phyloP scores from a whole-genome alignment of 2,329 filamentous ascomycete genomes.

The Orbilia oligospora region DNA sequence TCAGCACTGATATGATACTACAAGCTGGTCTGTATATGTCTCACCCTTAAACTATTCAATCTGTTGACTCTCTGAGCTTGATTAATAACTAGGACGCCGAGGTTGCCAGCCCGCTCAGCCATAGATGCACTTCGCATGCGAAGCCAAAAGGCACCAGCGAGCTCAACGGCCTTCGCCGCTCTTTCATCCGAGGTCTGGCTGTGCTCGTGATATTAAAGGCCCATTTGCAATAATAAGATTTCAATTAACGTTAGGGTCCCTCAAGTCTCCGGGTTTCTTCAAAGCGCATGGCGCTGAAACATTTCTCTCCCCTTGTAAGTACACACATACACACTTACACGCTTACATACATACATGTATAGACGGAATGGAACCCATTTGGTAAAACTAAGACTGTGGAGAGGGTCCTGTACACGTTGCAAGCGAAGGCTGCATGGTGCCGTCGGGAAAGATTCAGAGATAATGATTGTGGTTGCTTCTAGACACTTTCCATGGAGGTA shows the following conservation, averaged over 20 bases:
- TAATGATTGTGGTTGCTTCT: slow-evolving; percentile 12
- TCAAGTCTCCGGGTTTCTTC: slow-evolving; percentile 23
- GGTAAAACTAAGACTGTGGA: slow-evolving; percentile 21
- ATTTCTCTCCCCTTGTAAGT: slow-evolving; percentile 12
- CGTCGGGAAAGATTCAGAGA: slow-evolving; percentile 50
- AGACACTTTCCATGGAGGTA: slow-evolving; percentile 12
- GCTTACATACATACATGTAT: not conserved
- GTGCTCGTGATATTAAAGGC: slow-evolving; percentile 23
- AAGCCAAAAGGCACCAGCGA: slow-evolving; percentile 33
- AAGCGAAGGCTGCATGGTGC: slow-evolving; percentile 51
- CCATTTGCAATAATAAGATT: not conserved
- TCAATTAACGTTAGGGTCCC: slow-evolving; percentile 35
- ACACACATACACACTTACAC: not conserved
- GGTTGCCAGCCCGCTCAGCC: slow-evolving; percentile 36
- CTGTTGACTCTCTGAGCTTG: not conserved
- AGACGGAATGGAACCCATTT: slow-evolving; percentile 34
- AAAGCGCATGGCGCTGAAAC: slow-evolving; percentile 48
- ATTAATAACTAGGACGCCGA: slow-evolving; percentile 36
- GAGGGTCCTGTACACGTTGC: slow-evolving; percentile 22
- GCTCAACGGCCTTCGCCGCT: slow-evolving; percentile 39
- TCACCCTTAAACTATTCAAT: slow-evolving; percentile 42
- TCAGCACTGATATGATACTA: slow-evolving; percentile 28
- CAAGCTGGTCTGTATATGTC: not conserved
- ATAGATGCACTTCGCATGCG: slow-evolving; percentile 30
- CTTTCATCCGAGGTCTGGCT: slow-evolving; percentile 33